A percentile compares a stretch with the other conserved stretches of the same genome.
Evolutionary conservation across 495 filamentous ascomycete species (phyloP).

Genomic region (Aspergillus mulundensis): DNA sequence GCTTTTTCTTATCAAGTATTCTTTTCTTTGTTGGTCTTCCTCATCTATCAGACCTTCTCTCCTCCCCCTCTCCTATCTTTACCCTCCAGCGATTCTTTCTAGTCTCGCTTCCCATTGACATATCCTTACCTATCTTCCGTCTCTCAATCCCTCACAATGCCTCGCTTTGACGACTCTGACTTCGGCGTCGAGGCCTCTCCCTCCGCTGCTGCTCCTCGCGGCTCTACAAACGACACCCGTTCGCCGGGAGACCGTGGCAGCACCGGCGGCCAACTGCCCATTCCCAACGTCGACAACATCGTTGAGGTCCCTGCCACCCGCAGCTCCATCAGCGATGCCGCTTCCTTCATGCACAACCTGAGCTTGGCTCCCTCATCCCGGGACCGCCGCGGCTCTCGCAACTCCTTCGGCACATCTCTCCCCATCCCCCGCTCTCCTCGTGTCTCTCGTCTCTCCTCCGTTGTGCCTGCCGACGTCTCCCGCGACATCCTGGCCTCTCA

Average conservation of each 20-base stretch:
- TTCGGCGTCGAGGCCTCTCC: constrained; percentile 39
- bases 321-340: constrained; percentile 64
- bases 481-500: constrained; percentile 69
- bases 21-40: not conserved
- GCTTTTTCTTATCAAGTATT: not conserved
- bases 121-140: not conserved
- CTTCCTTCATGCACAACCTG: constrained; percentile 70
- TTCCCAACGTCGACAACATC: constrained; percentile 49
- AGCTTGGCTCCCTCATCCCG: constrained; percentile 63
- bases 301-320: constrained; percentile 70
- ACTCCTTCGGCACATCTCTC: constrained; percentile 74
- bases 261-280: constrained; percentile 35
- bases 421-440: constrained; percentile 72
- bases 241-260: constrained; percentile 31
- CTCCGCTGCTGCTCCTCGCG: constrained; percentile 25
- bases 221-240: constrained; percentile 27
- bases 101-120: constrained; percentile 6
- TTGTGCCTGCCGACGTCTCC: constrained; percentile 47
- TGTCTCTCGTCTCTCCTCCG: constrained; percentile 60
- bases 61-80: not conserved
- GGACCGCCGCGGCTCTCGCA: constrained; percentile 65
- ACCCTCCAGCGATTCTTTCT: not conserved
- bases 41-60: not conserved
- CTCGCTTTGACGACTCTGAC: constrained; percentile 58
- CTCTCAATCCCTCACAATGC: constrained; percentile 46